Evolutionary conservation across 1,139 yeast species (phyloP).

Genomic region (Geotrichum histeridarum): DNA sequence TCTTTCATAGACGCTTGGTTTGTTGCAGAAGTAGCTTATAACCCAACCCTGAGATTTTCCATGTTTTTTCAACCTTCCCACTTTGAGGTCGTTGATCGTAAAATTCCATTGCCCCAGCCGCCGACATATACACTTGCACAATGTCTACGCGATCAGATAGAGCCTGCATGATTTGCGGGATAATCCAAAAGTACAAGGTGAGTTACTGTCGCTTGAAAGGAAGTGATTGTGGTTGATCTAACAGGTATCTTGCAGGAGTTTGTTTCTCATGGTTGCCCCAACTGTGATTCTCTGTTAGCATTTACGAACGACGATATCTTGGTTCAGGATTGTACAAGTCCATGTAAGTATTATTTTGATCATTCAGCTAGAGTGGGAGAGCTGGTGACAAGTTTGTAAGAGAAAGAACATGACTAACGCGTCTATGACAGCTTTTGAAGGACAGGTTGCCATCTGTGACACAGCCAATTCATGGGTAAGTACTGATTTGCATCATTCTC

Average conservation of each 20-base stretch:
- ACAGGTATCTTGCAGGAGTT: slow-evolving; percentile 45
- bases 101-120: background rate
- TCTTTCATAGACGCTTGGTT: background rate
- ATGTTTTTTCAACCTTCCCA: background rate
- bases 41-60: background rate
- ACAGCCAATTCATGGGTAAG: slow-evolving; percentile 81
- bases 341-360: slow-evolving; percentile 43
- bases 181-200: slow-evolving; percentile 68
- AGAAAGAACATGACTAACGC: background rate
- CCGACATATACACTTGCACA: background rate
- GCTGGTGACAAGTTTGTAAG: no score
- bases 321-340: slow-evolving; percentile 89
- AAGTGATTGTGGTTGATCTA: background rate
- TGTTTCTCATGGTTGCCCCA: slow-evolving; percentile 88
- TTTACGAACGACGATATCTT: slow-evolving; percentile 79
- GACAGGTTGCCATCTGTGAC: slow-evolving; percentile 84
- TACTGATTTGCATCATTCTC: background rate
- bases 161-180: slow-evolving; percentile 97
- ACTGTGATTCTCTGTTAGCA: slow-evolving; percentile 82
- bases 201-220: slow-evolving; percentile 23
- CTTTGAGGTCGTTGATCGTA: background rate
- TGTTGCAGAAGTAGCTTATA: background rate
- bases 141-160: slow-evolving; percentile 71
- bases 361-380: background rate
- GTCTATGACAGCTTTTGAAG: slow-evolving; percentile 75